A percentile compares a stretch with the other conserved stretches of the same genome.
Conservation (phyloP, 2,329 filamentous ascomycete species). For the Colletotrichum somersetense region DNA sequence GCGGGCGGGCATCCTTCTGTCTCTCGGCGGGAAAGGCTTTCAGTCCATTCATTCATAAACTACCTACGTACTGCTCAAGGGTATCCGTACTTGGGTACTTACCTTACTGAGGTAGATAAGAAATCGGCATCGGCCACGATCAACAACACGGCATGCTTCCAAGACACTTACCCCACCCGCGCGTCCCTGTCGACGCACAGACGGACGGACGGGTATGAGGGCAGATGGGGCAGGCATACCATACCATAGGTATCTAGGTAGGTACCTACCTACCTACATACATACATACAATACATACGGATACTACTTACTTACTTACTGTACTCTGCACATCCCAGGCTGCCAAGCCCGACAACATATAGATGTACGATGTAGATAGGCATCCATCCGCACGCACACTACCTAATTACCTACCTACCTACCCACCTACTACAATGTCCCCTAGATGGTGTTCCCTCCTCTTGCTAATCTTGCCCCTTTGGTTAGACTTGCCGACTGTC, state of each 20-base stretch:
- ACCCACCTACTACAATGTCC: too few relatives aligned
- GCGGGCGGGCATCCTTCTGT: background rate
- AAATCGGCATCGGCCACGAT: background rate
- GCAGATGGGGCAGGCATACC: background rate
- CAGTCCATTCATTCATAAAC: background rate
- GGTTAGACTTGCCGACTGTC: background rate
- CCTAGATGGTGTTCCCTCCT: too few relatives aligned
- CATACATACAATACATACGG: too few relatives aligned
- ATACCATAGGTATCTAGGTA: too few relatives aligned
- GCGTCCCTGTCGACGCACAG: background rate
- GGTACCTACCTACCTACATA: too few relatives aligned
- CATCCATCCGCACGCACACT: too few relatives aligned
- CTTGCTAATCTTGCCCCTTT: conserved; percentile 11
- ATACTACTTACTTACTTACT: background rate
- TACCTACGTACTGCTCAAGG: background rate
- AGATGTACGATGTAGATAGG: too few relatives aligned
- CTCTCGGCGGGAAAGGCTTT: background rate
- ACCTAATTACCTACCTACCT: too few relatives aligned
- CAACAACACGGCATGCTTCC: background rate
- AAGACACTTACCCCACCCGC: background rate
- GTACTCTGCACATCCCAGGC: background rate
- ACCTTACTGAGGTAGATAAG: background rate
- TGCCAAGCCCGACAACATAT: too few relatives aligned
- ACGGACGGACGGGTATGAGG: background rate
- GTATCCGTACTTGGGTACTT: too few relatives aligned